Conservation (phyloP, 2,329 filamentous ascomycete species). For the Grosmannia huntii region DNA sequence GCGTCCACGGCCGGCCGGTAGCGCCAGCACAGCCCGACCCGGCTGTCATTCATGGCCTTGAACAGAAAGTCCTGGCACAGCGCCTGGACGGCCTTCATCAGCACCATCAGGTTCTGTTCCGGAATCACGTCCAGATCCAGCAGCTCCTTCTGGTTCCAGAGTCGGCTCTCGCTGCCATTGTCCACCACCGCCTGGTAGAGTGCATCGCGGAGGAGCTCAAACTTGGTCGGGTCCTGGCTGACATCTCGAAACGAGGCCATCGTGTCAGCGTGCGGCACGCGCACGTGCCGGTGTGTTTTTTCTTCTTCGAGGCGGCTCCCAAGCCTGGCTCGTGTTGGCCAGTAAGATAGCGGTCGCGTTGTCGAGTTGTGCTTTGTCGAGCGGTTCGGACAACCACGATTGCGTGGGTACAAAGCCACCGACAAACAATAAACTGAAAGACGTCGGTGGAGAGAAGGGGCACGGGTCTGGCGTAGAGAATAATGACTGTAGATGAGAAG, state of each 20-base stretch:
- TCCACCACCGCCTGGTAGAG: constrained; percentile 44
- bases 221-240: constrained; percentile 25
- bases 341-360: too few species aligned
- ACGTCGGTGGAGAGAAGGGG: neutral
- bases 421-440: neutral
- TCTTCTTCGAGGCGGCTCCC: neutral
- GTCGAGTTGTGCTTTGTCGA: too few species aligned
- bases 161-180: constrained; percentile 30
- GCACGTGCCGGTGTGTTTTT: neutral
- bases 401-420: neutral
- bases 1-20: constrained; percentile 47
- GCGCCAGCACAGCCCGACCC: constrained; percentile 40
- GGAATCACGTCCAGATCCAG: constrained; percentile 44
- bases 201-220: constrained; percentile 39
- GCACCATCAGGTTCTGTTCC: constrained; percentile 38
- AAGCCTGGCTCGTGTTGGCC: neutral
- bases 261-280: neutral
- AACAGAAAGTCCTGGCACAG: constrained; percentile 50
- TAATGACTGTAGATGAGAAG: neutral
- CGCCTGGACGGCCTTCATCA: constrained; percentile 42
- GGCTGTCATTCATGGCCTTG: constrained; percentile 30
- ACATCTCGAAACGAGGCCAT: constrained; percentile 9
- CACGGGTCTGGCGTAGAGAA: neutral
- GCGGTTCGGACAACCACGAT: neutral
- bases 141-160: constrained; percentile 48